Conservation (phyloP, 2,329 filamentous ascomycete species). For the Thielaviopsis populi region DNA sequence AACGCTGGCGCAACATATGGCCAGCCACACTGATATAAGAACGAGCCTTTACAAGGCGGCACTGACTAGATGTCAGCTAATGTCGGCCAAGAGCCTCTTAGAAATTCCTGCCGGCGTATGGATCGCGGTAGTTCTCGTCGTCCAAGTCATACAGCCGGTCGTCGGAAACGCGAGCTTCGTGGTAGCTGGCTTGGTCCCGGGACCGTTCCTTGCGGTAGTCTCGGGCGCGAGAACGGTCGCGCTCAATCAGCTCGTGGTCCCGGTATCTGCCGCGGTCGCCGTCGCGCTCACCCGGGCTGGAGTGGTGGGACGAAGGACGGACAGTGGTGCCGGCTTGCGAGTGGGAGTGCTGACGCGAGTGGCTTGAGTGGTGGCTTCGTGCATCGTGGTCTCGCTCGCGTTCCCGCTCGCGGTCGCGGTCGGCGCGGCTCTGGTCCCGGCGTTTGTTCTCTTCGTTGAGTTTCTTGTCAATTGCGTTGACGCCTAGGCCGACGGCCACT, state of each 20-base stretch:
- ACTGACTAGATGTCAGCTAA: not conserved
- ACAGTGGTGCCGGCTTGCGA: not conserved
- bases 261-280: conserved; percentile 10
- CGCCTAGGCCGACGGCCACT: conserved; percentile 39
- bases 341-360: conserved; percentile 1
- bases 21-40: not conserved
- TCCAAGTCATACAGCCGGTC: conserved; percentile 7
- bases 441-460: conserved; percentile 27
- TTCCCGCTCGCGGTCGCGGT: conserved; percentile 3
- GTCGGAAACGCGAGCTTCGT: conserved; percentile 12
- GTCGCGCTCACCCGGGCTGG: not conserved
- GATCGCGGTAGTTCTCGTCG: conserved; percentile 11
- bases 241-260: conserved; percentile 7
- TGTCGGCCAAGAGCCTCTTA: not conserved
- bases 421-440: conserved; percentile 19
- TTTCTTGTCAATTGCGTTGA: conserved; percentile 34
- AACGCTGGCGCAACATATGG: not conserved
- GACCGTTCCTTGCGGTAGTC: conserved; percentile 15
- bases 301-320: not conserved
- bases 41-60: too few relatives aligned
- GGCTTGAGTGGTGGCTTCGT: conserved; percentile 4
- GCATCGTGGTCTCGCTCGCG: not conserved
- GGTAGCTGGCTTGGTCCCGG: conserved; percentile 9
- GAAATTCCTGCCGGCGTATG: conserved; percentile 11
- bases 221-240: conserved; percentile 11